Base-by-base conservation (phyloP, 495 filamentous ascomycete genomes). In the Choiromyces venosus region DNA sequence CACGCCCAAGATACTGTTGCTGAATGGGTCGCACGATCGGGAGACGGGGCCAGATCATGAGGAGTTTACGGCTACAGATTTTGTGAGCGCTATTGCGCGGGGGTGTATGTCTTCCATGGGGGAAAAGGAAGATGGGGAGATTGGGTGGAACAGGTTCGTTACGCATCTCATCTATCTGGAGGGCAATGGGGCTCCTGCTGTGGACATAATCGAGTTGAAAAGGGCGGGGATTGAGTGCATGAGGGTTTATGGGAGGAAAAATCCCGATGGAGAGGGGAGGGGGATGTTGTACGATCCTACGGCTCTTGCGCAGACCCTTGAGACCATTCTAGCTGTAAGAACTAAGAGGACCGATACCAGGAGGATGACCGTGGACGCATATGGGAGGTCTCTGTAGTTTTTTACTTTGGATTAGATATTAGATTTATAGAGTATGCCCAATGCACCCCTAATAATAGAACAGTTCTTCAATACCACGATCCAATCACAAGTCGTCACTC, bases 141-240 rank as follows among this genome's bases (percentile, higher is more conserved):
- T 61, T 14, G 78, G 81, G 42, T 86, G 83, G 71, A 81, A 80
- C 36, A 77, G 75, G 36, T 96, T 95, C 79, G 89, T 98, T 4
- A 96, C 90, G 21, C 93, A 97, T 82, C 81, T 98, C 14, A 83
- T 98, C 14, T 90, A 97, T 76, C 82, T 97, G 10, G 91, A 93
- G 21, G 91, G 91, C 0, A 83, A 86, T 4, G 90, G 87, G 0
- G 88, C 88, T 61, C 95, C 95, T 0, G 80, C 73, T 16, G 91
- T 97, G 4, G 89, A 97, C 77, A 87, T 83, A 66, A 86, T 86
- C 25, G 86, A 87, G 70, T 84, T 97, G 66, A 81, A 83, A 7
- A 81, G 82, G 42, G 82, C 91, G 82, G 93, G 95, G 0, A 90
- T 98, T 64, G 90, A 91, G 76, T 88, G 88, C 35, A 86, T 97